Conservation (phyloP, 1,284 basidiomycete species). For the Mycena sp. region DNA sequence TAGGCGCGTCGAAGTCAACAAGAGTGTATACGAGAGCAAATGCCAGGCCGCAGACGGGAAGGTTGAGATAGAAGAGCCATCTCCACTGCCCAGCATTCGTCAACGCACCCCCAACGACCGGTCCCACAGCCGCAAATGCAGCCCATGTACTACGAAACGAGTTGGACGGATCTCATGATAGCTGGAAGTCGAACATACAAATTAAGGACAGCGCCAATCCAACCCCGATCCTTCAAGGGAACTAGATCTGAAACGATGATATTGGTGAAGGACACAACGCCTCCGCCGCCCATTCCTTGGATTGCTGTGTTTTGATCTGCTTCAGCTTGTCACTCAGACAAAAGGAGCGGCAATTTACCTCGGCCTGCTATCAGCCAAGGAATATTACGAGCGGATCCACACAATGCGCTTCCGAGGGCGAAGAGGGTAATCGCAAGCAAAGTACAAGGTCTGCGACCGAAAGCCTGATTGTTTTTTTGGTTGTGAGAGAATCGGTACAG, state of each 20-base stretch:
- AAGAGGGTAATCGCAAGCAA: slow-evolving; percentile 46
- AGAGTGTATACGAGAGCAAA: slow-evolving; percentile 32
- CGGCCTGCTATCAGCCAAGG: slow-evolving; percentile 52
- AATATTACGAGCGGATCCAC: slow-evolving; percentile 52
- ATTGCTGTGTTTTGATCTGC: slow-evolving; percentile 38
- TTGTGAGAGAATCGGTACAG: no score
- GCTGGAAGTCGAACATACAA: slow-evolving; percentile 21
- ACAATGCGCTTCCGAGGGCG: slow-evolving; percentile 49
- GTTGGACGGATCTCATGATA: background rate
- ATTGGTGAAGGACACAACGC: slow-evolving; percentile 47
- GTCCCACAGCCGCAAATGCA: slow-evolving; percentile 12
- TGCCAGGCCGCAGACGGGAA: slow-evolving; percentile 36
- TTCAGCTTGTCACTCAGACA: background rate
- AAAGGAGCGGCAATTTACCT: slow-evolving; percentile 15
- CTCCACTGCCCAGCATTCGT: slow-evolving; percentile 34
- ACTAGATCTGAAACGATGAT: slow-evolving; percentile 56
- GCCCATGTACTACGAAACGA: background rate
- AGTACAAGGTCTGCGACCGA: slow-evolving; percentile 46
- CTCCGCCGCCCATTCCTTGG: slow-evolving; percentile 58
- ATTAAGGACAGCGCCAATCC: slow-evolving; percentile 43
- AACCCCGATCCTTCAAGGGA: slow-evolving; percentile 49
- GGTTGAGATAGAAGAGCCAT: slow-evolving; percentile 36
- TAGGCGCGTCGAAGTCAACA: slow-evolving; percentile 38
- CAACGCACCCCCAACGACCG: slow-evolving; percentile 30
- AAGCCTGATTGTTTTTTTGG: slow-evolving; percentile 32